Conservation (phyloP, 441 rosid species). For the Gossypium lobatum region DNA sequence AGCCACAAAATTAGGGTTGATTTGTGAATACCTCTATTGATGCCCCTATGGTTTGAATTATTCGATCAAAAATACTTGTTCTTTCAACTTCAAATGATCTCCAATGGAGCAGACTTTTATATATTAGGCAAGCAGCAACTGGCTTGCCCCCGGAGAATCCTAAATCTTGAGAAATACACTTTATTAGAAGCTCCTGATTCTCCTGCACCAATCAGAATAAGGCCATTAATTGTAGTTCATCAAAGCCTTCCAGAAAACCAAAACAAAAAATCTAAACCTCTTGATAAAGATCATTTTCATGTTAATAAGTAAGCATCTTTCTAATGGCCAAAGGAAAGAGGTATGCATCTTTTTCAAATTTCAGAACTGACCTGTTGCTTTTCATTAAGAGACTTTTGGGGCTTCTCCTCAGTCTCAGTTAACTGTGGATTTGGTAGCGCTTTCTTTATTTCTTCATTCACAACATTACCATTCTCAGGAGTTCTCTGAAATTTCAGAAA, state of each 20-base stretch:
- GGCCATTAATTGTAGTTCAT: not conserved
- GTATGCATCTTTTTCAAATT: not conserved
- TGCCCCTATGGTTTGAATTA: conserved; percentile 92
- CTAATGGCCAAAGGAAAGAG: not conserved
- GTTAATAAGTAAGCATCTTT: not conserved
- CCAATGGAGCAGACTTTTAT: conserved; percentile 98
- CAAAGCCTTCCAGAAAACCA: not conserved
- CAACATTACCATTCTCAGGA: conserved; percentile 72
- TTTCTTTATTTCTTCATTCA: conserved; percentile 73
- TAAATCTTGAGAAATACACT: conserved; percentile 86
- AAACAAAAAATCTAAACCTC: conserved; percentile 13
- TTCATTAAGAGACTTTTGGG: conserved; percentile 92
- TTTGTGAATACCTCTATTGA: conserved; percentile 60
- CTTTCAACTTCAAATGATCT: conserved; percentile 99
- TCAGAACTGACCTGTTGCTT: conserved; percentile 76
- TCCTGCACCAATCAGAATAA: conserved; percentile 51
- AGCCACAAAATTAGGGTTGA: not conserved
- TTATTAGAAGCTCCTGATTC: conserved; percentile 91
- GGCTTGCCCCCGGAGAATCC: conserved; percentile 93
- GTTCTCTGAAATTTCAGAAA: conserved; percentile 53
- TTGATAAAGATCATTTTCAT: not conserved
- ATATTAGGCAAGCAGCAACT: conserved; percentile 92
- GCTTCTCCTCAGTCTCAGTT: conserved; percentile 96
- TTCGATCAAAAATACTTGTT: conserved; percentile 93
- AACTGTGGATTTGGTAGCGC: conserved; percentile 52